Evolutionary conservation across 495 filamentous ascomycete species (phyloP).

Genomic region (Annulohypoxylon bovei): DNA sequence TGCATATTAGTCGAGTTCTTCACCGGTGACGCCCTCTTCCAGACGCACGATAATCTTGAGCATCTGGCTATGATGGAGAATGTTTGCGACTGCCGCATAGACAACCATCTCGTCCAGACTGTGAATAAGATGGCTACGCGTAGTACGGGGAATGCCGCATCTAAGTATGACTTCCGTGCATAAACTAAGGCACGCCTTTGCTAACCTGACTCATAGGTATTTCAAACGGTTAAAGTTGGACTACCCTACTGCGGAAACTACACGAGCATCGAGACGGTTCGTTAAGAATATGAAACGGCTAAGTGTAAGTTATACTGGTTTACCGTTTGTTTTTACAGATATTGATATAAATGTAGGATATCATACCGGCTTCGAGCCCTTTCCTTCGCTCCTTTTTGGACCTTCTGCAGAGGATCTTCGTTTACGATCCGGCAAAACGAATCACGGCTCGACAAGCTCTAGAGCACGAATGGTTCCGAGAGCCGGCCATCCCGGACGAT

Average conservation of each 20-base stretch:
- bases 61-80: slow-evolving; percentile 99
- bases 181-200: background rate
- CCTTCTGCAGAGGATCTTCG: slow-evolving; percentile 87
- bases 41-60: slow-evolving; percentile 97
- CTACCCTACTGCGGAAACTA: slow-evolving; percentile 88
- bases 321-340: background rate
- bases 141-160: slow-evolving; percentile 75
- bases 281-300: slow-evolving; percentile 94
- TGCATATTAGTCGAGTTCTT: slow-evolving; percentile 99
- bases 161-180: slow-evolving; percentile 74
- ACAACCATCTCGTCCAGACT: slow-evolving; percentile 76
- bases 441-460: slow-evolving; percentile 93
- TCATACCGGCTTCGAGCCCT: slow-evolving; percentile 78
- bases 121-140: slow-evolving; percentile 72
- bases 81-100: slow-evolving; percentile 79
- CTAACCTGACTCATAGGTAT: slow-evolving; percentile 67
- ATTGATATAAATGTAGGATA: slow-evolving; percentile 71
- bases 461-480: slow-evolving; percentile 94
- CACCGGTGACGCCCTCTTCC: slow-evolving; percentile 96
- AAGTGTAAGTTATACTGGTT: slow-evolving; percentile 65
- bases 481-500: slow-evolving; percentile 81
- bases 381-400: slow-evolving; percentile 91
- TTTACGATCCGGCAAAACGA: slow-evolving; percentile 89
- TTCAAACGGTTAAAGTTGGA: slow-evolving; percentile 86
- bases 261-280: slow-evolving; percentile 87